phyloP scores from a whole-genome alignment of 495 filamentous ascomycete genomes.

The Penicillium canescens region DNA sequence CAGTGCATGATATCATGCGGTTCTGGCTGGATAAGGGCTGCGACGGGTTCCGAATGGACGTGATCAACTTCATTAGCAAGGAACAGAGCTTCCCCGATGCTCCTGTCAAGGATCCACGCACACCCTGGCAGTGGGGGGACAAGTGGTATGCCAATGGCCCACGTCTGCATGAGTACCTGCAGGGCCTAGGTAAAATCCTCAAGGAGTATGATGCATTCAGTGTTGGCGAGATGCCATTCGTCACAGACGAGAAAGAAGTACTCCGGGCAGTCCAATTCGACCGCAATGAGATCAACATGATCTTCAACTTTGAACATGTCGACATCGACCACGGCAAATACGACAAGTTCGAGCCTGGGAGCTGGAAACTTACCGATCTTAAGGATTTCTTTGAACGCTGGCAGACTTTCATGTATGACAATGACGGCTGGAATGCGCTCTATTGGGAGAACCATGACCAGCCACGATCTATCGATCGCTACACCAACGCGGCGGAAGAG shows the following conservation, averaged over 20 bases:
- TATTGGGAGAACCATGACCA: constrained; percentile 79
- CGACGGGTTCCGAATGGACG: constrained; percentile 70
- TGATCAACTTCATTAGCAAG: constrained; percentile 69
- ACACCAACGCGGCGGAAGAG: constrained; percentile 47
- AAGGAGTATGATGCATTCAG: constrained; percentile 66
- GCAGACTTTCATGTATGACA: constrained; percentile 69
- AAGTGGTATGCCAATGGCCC: constrained; percentile 65
- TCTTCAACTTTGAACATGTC: constrained; percentile 70
- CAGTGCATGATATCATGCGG: constrained; percentile 65
- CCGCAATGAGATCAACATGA: constrained; percentile 69
- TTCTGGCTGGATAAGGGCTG: constrained; percentile 73
- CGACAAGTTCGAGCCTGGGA: constrained; percentile 50
- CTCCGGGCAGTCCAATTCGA: constrained; percentile 57
- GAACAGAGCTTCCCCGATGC: constrained; percentile 60
- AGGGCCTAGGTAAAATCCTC: constrained; percentile 65
- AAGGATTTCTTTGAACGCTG: constrained; percentile 61
- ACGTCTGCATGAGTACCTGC: constrained; percentile 62
- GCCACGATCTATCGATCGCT: constrained; percentile 63
- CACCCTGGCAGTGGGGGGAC: constrained; percentile 54
- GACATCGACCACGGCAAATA: constrained; percentile 58
- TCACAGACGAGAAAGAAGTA: constrained; percentile 57
- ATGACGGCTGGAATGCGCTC: constrained; percentile 69
- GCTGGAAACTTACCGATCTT: constrained; percentile 56
- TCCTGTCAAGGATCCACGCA: constrained; percentile 51
- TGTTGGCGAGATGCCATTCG: constrained; percentile 71